Base-by-base conservation (phyloP, 2,329 filamentous ascomycete species). In the Xylaria sp. region DNA sequence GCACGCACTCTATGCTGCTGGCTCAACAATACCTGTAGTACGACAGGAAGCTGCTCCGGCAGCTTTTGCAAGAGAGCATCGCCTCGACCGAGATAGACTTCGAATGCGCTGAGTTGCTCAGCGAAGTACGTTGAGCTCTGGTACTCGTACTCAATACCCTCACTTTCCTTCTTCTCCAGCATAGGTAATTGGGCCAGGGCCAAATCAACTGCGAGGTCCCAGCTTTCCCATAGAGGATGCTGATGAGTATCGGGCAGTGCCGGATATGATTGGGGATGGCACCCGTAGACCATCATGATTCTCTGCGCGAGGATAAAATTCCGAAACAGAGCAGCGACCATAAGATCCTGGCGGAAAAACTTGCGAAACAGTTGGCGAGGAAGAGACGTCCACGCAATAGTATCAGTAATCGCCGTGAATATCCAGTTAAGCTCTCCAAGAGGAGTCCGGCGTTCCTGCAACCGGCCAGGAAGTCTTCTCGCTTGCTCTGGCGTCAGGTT, bases 341-440 rank as follows among this genome's bases (percentile, higher is more conserved):
- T 97, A 10, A 99, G 81, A 73, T 99, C 94, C 73, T 99, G 94
- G 48, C 94, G 81, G 75, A 99, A 99, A 61, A 97, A 90, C 74
- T 96, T 96, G 75, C 96, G 92, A 76, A 99, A 99, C 9, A 97
- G 78, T 18, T 92, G 85, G 51, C 93, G 88, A 2, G 92, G 91
- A 3, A 99, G 78, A 4, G 91, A 95, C 37, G 96, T 97, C 94
- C 94, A 99, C 0, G 94, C 94, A 69, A 99, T 99, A 1, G 93
- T 97, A 72, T 99, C 94, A 0, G 94, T 99, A 65, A 99, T 97
- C 57, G 94, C 94, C 0, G 94, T 99, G 71, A 99, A 97, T 42
- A 99, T 99, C 94, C 94, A 99, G 71, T 99, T 99, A 11, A 99
- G 80, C 76, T 99, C 94, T 63, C 94, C 94, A 39, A 99, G 82